Conservation (phyloP, 2,329 filamentous ascomycete species). For the Westerdykella aurantiaca region DNA sequence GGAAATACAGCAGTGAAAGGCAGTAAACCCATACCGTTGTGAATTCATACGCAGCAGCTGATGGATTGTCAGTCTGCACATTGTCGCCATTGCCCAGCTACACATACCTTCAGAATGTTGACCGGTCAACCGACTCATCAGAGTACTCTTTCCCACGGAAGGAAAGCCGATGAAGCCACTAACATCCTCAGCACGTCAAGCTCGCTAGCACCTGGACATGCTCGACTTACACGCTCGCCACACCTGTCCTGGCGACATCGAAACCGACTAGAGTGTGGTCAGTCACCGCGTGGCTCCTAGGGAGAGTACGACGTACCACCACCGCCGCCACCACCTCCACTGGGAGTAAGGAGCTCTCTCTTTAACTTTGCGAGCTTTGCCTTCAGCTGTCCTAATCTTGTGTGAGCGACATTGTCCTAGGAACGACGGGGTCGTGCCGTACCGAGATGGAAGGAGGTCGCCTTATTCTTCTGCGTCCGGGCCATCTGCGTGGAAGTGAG, state of each 20-base stretch:
- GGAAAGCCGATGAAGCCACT: conserved; percentile 93
- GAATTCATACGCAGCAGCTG: conserved; percentile 92
- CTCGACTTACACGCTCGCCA: conserved; percentile 69
- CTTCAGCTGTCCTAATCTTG: conserved; percentile 68
- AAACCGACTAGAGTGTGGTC: conserved; percentile 59
- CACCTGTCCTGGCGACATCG: conserved; percentile 95
- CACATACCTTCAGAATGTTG: conserved; percentile 77
- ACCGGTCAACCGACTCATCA: conserved; percentile 91
- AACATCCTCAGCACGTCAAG: conserved; percentile 7
- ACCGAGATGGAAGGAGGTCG: conserved; percentile 86
- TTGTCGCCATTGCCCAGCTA: neutral
- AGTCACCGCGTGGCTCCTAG: too few relatives aligned
- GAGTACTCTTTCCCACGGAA: conserved; percentile 94
- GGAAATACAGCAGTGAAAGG: neutral
- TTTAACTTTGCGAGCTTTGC: conserved; percentile 98
- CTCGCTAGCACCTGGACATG: neutral
- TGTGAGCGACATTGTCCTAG: conserved; percentile 17
- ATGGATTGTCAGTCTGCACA: conserved; percentile 4
- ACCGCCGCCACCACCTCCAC: conserved; percentile 72
- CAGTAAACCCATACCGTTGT: conserved; percentile 55
- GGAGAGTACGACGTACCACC: conserved; percentile 48
- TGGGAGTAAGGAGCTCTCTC: conserved; percentile 85
- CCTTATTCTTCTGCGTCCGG: conserved; percentile 95
- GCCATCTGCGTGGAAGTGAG: conserved; percentile 63
- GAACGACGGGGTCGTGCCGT: conserved; percentile 6